Base-by-base conservation (phyloP, 306 rosid genomes). In the Casuarina glauca region DNA sequence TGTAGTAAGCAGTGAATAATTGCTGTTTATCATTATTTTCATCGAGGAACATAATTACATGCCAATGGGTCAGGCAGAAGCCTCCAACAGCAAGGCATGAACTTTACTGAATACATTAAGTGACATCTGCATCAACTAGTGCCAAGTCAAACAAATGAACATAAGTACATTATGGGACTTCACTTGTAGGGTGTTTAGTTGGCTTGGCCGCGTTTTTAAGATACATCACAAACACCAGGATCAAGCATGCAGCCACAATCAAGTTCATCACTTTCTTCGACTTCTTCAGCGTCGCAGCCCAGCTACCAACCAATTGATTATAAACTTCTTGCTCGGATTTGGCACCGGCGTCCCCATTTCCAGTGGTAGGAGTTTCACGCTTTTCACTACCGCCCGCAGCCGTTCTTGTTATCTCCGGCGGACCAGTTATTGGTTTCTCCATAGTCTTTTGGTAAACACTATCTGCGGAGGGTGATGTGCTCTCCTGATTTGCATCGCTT, bases 171-270 rank as follows among this genome's bases (percentile, higher is more conserved):
- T 58, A 10, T 3, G 12, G 36, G 64, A 20, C 8, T 57, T 84
- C 15, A 60, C 52, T 77, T 32, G 50, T 32, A n/a, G 52, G 11
- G 49, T 62, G 69, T 51, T 36, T 79, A 42, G 16, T 15, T 45
- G 78, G 64, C 70, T 10, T 54, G 3, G 50, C 48, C 76, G 82
- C 60, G 52, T 81, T 80, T 63, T 75, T 85, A 35, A 71, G 68
- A 76, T 82, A 85, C 20, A 84, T 53, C 1, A 74, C 78, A 53
- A 93, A 72, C 9, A 86, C 89, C 53, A 81, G 57, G 44, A 78
- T 64, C 75, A 86, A 39, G 12, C 82, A 68, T 73, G 73, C 49
- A 7, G 82, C 82, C 51, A 93, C 12, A n/a, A 72, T 49, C 76
- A 78, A 53, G 67, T 85, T 89, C 9, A 81, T 35, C 83, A 86